Percentiles rank a stretch among this genome's conserved stretches.
phyloP scores from a whole-genome alignment of 2,329 filamentous ascomycete species.

The Hypocrella siamensis region DNA sequence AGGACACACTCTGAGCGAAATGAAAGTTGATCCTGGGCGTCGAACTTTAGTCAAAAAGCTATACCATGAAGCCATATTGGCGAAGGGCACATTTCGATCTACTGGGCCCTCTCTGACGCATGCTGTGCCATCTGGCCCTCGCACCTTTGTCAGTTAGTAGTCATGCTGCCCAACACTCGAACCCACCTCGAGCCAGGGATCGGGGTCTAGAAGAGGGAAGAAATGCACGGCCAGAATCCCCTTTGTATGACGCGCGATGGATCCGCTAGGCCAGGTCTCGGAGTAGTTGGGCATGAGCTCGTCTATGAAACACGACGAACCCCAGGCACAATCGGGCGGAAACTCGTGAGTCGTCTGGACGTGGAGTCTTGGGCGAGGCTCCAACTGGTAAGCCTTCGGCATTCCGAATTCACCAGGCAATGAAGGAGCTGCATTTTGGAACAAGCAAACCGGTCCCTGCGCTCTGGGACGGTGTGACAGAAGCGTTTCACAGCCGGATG shows the following conservation, averaged over 20 bases:
- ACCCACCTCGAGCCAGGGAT: not conserved
- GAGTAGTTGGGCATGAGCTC: not conserved
- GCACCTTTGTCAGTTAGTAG: not conserved
- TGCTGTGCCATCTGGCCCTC: not conserved
- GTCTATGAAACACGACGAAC: not conserved
- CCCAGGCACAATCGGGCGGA: not conserved
- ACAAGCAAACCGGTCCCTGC: no score
- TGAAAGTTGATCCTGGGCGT: no score
- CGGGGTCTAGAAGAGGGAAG: slow-evolving; percentile 1
- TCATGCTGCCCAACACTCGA: slow-evolving; percentile 1
- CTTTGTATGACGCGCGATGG: slow-evolving; percentile 1
- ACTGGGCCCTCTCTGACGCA: not conserved
- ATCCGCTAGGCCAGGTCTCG: slow-evolving; percentile 1
- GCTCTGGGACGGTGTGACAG: not conserved
- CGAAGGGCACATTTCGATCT: no score
- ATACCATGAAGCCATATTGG: no score
- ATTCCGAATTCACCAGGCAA: no score
- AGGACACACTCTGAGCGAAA: not conserved
- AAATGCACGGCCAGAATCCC: not conserved
- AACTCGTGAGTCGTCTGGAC: no score
- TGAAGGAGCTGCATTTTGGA: not conserved
- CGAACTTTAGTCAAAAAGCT: no score
- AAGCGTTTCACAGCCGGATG: not conserved
- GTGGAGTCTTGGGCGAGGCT: no score
- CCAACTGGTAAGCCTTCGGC: no score